Evolutionary conservation across 2,329 filamentous ascomycete genomes (phyloP), one percentile per base, ranked within the genome.

Genomic region (Penicillium concentricum): DNA sequence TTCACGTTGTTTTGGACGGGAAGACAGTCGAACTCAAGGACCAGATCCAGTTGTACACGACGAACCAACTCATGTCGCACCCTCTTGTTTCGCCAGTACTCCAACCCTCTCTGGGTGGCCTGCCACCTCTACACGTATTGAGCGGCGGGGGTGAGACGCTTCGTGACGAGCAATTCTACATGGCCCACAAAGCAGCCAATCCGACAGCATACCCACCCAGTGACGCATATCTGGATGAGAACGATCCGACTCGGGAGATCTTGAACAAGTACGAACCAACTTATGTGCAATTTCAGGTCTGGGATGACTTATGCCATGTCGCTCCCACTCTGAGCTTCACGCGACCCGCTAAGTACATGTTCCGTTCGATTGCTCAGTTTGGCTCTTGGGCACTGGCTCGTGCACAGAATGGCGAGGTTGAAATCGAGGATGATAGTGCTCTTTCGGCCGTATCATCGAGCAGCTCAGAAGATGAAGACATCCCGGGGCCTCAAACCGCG

Each of bases 291-390:
- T 81, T 99, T 2, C 94, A 97, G 71, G 88, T 97, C 1, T 97
- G 93, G 92, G 93, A 97, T 56, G 90, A 96, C 66, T 79, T 97
- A 3, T 97, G 94, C 67, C 93, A 97, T 70, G 92, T 96, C 6
- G 87, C 89, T 0, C 91, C 93, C 0, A 97, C 92, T 0, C 81
- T 97, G n/a, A 96, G 91, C 67, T 97, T 96, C 72, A 97, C 93
- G 0, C 84, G 88, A n/a, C 94, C 94, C 0, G 94, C 93, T 44
- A 97, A 97, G 72, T 90, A 89, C 76, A 97, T 97, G 92, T 97
- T 91, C 72, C 85, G 93, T 46, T 90, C 91, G 1, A 86, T 97
- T 51, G 90, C 94, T 0, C 93, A 97, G 65, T 97, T 99, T 68
- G 89, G 92, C 2, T 91, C 92, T 0, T 97, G 92, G 92, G 89